Evolutionary conservation across 1,284 basidiomycete genomes (phyloP).

Genomic region (Phlebopus sp.): DNA sequence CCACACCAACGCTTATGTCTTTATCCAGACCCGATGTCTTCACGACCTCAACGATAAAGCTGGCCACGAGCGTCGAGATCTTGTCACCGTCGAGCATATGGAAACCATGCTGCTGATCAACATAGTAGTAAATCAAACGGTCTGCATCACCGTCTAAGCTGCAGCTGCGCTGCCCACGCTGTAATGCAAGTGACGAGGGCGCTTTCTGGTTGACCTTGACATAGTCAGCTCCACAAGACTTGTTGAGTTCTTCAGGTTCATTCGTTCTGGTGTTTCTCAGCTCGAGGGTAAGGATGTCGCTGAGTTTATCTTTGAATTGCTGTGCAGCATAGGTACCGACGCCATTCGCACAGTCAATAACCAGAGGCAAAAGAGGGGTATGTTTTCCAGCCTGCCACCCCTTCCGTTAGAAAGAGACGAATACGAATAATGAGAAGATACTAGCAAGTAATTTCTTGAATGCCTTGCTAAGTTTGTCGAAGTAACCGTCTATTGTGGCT

Average conservation of each 20-base stretch:
- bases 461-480: conserved; percentile 79
- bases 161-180: conserved; percentile 78
- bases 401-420: conserved; percentile 10
- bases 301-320: conserved; percentile 56
- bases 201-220: conserved; percentile 92
- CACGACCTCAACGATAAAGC: conserved; percentile 91
- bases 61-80: conserved; percentile 91
- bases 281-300: conserved; percentile 52
- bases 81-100: conserved; percentile 98
- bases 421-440: conserved; percentile 12
- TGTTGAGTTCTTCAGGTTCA: conserved; percentile 78
- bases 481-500: conserved; percentile 86
- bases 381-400: conserved; percentile 56
- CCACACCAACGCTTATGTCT: conserved; percentile 82
- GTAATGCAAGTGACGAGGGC: conserved; percentile 70
- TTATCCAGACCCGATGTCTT: conserved; percentile 76
- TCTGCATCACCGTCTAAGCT: conserved; percentile 98
- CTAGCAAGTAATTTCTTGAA: conserved; percentile 87
- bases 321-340: conserved; percentile 80
- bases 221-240: conserved; percentile 91
- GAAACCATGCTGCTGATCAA: conserved; percentile 77
- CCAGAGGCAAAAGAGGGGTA: conserved; percentile 52
- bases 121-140: conserved; percentile 93
- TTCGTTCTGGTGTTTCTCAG: conserved; percentile 69
- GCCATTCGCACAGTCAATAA: conserved; percentile 97